Evolutionary conservation across 2,329 filamentous ascomycete species (phyloP).

Genomic region (Aspergillus glaucus): DNA sequence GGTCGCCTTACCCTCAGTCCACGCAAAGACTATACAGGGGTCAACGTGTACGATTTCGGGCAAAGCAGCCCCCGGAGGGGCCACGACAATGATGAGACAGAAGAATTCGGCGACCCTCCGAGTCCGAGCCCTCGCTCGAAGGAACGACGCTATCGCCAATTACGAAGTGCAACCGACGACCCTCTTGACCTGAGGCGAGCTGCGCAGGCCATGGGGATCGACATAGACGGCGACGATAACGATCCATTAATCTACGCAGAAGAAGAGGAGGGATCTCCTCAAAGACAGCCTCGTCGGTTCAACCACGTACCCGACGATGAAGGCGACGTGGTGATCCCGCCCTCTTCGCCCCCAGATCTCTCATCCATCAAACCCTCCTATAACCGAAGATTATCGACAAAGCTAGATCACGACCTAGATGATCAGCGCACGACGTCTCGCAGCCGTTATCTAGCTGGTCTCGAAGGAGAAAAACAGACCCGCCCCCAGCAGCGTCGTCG

Average conservation of each 20-base stretch:
- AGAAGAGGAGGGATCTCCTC: conserved; percentile 16
- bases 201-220: conserved; percentile 16
- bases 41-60: conserved; percentile 23
- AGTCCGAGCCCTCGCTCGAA: conserved; percentile 33
- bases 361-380: conserved; percentile 16
- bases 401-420: conserved; percentile 15
- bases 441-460: conserved; percentile 12
- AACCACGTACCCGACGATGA: conserved; percentile 4
- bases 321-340: conserved; percentile 12
- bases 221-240: conserved; percentile 16
- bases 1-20: conserved; percentile 21
- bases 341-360: conserved; percentile 29
- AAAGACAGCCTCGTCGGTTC: conserved; percentile 9
- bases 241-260: conserved; percentile 19
- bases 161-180: conserved; percentile 13
- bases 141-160: conserved; percentile 15
- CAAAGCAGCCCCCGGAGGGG: conserved; percentile 14
- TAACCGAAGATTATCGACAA: conserved; percentile 9
- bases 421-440: conserved; percentile 20
- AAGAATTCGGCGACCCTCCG: conserved; percentile 26
- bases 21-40: conserved; percentile 22
- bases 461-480: conserved; percentile 16
- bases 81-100: conserved; percentile 18
- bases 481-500: conserved; percentile 7
- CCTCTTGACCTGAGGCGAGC: conserved; percentile 18